phyloP scores from a whole-genome alignment of 2,329 filamentous ascomycete genomes.

The Ascochyta rabiei region DNA sequence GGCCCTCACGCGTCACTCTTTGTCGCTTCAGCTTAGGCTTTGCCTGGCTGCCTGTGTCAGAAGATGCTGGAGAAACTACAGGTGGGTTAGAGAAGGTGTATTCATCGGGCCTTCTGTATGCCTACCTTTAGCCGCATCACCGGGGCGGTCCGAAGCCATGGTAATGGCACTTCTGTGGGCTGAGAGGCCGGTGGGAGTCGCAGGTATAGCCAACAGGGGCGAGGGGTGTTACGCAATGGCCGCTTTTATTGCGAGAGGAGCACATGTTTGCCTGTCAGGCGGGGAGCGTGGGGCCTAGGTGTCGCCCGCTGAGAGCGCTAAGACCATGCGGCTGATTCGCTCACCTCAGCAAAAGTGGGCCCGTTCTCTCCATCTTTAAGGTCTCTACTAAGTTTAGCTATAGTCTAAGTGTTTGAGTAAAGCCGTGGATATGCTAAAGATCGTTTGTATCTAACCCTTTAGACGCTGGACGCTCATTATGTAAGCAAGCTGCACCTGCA shows the following conservation, averaged over 20 bases:
- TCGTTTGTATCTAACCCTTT: too few species aligned
- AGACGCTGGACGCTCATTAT: too few species aligned
- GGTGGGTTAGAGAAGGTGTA: not conserved
- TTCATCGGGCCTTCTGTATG: conserved; percentile 1
- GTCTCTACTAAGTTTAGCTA: not conserved
- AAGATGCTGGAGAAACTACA: not conserved
- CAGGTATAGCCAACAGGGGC: not conserved
- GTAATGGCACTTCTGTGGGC: not conserved
- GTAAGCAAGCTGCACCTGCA: too few species aligned
- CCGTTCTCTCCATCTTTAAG: not conserved
- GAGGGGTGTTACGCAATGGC: not conserved
- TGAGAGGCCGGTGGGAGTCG: not conserved
- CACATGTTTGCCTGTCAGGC: conserved; percentile 8
- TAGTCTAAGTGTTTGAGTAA: too few species aligned
- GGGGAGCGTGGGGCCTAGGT: conserved; percentile 1
- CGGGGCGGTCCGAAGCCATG: conserved; percentile 7
- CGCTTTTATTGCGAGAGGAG: not conserved
- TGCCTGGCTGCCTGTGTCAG: not conserved
- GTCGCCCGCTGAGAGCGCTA: conserved; percentile 3
- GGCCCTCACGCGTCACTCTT: conserved; percentile 31
- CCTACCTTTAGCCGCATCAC: conserved; percentile 7
- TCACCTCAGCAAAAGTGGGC: not conserved
- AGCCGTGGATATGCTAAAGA: too few species aligned
- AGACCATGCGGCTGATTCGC: conserved; percentile 3
- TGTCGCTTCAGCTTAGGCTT: conserved; percentile 20